Evolutionary conservation across 2,329 filamentous ascomycete genomes (phyloP), one percentile per base, ranked within the genome.

Genomic region (Drechslerella dactyloides): DNA sequence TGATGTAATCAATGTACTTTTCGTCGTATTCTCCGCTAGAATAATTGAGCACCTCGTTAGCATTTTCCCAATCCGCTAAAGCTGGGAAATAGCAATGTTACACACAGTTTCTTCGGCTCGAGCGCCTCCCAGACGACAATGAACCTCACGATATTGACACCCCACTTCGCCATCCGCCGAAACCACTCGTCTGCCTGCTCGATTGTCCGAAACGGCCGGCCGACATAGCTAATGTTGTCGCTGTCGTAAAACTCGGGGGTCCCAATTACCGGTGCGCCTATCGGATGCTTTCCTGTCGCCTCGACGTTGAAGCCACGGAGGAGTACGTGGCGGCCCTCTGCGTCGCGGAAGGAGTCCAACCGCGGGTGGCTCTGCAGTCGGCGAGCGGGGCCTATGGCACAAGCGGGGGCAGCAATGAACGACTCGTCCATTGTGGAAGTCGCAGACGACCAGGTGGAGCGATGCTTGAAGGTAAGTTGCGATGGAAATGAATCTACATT

Each of bases 41-140:
- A 2, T 24, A 11, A 19, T 33, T 3, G 24, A 23, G 5, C n/a
- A n/a, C n/a, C n/a, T n/a, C n/a, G n/a, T 53, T 53, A 13, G 23
- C 19, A 27, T 13, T 4, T 50, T 4, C 4, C 2, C 24, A 30
- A 24, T 30, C 30, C 33, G 40, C 33, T 4, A 27, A 27, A 35
- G 3, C 33, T 1, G 15, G 27, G n/a, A 6, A 24, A 27, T 21
- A 35, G 33, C 13, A 5, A 40, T 15, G n/a, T 4, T 40, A 69
- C 75, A 37, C 58, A 76, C 75, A 77, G 69, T n/a, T 72, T 73
- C 50, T 68, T 74, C n/a, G 76, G 76, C 24, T 77, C 80, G 6
- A 82, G 75, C 4, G 81, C 79, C 65, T 82, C 80, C 80, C 80
- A 82, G 2, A 80, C 80, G n/a, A 82, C 80, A 11, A 82, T 79